A percentile compares a stretch with the other conserved stretches of the same genome.
Evolutionary conservation across 192 early-diverging fungal genomes (phyloP).

Genomic region (Spizellomyces punctatus): DNA sequence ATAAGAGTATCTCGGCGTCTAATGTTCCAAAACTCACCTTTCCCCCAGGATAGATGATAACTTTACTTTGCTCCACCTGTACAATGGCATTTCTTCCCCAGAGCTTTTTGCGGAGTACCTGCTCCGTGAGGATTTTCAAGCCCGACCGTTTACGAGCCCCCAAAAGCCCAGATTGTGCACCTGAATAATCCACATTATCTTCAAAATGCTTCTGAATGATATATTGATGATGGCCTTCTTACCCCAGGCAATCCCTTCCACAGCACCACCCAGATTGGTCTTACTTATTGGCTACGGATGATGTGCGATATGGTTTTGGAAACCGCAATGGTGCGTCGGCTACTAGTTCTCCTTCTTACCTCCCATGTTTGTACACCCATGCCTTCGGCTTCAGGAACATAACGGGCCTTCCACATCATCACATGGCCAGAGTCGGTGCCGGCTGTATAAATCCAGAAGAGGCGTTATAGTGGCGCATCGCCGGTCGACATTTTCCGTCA

Average conservation of each 20-base stretch:
- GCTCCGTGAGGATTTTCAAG: conserved; percentile 19
- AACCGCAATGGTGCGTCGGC: neutral
- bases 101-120: conserved; percentile 17
- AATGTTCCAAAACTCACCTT: conserved; percentile 2
- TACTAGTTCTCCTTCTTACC: conserved; percentile 10
- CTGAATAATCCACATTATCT: neutral
- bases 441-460: conserved; percentile 14
- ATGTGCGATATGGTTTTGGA: neutral
- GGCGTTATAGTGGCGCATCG: neutral
- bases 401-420: conserved; percentile 33
- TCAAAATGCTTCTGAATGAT: neutral
- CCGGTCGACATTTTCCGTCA: neutral
- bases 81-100: conserved; percentile 29
- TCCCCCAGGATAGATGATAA: conserved; percentile 25
- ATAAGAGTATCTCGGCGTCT: too few relatives aligned
- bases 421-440: conserved; percentile 38
- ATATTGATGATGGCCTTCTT: conserved; percentile 4
- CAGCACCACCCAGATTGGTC: conserved; percentile 25
- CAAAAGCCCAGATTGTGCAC: conserved; percentile 8
- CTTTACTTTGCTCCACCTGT: conserved; percentile 31
- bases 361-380: conserved; percentile 23
- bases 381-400: neutral
- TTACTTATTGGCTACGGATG: conserved; percentile 33
- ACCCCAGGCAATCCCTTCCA: conserved; percentile 40
- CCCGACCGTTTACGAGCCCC: conserved; percentile 13